phyloP scores from a whole-genome alignment of 2,329 filamentous ascomycete species.

The Aspergillus melleus region DNA sequence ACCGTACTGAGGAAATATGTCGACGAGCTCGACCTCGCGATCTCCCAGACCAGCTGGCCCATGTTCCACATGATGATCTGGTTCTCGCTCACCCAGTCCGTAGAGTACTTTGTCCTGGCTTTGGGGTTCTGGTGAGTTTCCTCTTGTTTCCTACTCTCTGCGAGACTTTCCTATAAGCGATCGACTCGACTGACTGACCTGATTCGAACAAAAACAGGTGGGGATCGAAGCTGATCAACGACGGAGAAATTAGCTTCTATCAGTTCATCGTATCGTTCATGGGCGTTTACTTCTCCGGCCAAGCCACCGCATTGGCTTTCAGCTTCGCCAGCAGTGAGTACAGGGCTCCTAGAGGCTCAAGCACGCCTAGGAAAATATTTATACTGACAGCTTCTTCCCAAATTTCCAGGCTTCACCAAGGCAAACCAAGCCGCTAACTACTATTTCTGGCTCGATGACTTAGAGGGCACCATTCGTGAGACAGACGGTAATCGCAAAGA shows the following conservation, averaged over 20 bases:
- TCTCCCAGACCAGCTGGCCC: slow-evolving; percentile 23
- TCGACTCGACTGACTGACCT: no score
- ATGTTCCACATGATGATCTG: slow-evolving; percentile 28
- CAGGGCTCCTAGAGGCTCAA: no score
- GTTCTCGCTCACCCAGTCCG: slow-evolving; percentile 29
- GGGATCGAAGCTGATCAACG: no score
- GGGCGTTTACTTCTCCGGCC: no score
- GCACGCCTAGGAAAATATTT: no score
- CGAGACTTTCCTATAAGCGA: no score
- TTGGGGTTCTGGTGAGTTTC: slow-evolving; percentile 28
- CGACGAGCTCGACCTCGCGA: slow-evolving; percentile 18
- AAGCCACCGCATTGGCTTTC: not conserved
- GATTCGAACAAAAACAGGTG: no score
- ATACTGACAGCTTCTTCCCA: no score
- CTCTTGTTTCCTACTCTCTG: no score
- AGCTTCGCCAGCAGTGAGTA: slow-evolving; percentile 40
- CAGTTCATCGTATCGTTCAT: no score
- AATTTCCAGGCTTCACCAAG: slow-evolving; percentile 39
- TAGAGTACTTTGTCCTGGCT: slow-evolving; percentile 29
- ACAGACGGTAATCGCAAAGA: slow-evolving; percentile 41
- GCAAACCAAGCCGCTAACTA: slow-evolving; percentile 53
- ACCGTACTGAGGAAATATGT: slow-evolving; percentile 35
- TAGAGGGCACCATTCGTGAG: slow-evolving; percentile 43
- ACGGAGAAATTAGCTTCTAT: no score
- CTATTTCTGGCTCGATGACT: slow-evolving; percentile 46